These are phyloP conservation scores for Mrakia frigida DNA, from an alignment of 768 basidiomycete genomes.

Conservation along the genomic window DNA sequence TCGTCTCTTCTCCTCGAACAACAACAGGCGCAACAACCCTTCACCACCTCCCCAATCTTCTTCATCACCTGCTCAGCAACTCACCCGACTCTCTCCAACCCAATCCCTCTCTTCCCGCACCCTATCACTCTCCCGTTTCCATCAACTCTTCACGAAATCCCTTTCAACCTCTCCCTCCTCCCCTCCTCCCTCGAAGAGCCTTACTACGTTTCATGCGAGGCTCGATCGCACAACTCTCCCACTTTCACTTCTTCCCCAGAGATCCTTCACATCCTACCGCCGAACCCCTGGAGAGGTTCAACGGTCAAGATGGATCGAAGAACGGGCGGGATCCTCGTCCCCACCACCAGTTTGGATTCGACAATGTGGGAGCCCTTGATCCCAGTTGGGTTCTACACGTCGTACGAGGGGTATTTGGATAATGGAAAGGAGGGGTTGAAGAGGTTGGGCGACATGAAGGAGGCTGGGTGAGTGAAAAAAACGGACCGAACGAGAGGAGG, in stretches of 20 bases:
- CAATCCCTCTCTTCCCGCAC: background rate
- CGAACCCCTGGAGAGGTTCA: slow-evolving; percentile 39
- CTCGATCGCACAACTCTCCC: slow-evolving; percentile 38
- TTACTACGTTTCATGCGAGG: slow-evolving; percentile 31
- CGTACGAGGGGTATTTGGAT: slow-evolving; percentile 45
- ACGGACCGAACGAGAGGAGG: background rate
- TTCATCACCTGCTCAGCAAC: background rate
- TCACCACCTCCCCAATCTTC: background rate
- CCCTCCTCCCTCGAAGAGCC: background rate
- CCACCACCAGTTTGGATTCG: slow-evolving; percentile 3
- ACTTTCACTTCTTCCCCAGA: slow-evolving; percentile 47
- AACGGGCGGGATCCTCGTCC: slow-evolving; percentile 37
- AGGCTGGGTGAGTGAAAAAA: slow-evolving; percentile 50
- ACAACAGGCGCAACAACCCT: background rate
- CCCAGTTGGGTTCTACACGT: slow-evolving; percentile 70
- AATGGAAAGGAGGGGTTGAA: slow-evolving; percentile 49
- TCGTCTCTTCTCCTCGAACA: background rate
- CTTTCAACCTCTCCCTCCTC: slow-evolving; percentile 13
- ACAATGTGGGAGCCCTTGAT: slow-evolving; percentile 49
- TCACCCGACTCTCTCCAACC: background rate
- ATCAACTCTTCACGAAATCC: background rate
- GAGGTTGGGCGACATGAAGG: slow-evolving; percentile 53
- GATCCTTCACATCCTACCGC: slow-evolving; percentile 46
- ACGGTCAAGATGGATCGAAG: slow-evolving; percentile 41
- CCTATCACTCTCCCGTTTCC: background rate